Conservation (phyloP, 1,284 basidiomycete species). For the Ustilago vetiveriae region DNA sequence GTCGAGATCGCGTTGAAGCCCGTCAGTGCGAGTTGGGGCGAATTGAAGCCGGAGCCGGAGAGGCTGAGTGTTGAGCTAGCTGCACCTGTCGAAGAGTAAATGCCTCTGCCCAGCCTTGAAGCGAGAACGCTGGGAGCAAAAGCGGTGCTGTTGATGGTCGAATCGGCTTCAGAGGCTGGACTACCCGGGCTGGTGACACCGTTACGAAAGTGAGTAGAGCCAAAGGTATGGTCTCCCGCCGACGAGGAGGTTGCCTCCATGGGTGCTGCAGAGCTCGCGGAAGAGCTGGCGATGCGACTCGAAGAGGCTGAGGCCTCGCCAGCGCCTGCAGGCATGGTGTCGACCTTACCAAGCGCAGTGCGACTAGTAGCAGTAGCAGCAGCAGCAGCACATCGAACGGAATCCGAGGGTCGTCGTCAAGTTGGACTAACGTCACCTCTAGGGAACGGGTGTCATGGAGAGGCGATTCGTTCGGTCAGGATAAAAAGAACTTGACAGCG, state of each 20-base stretch:
- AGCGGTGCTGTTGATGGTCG: constrained; percentile 37
- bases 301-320: constrained; percentile 6
- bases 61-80: constrained; percentile 32
- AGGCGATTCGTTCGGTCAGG: too few species aligned
- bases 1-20: constrained; percentile 62
- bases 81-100: constrained; percentile 30
- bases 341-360: constrained; percentile 2
- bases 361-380: too few species aligned
- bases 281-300: constrained; percentile 3
- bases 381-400: constrained; percentile 13
- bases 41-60: constrained; percentile 33
- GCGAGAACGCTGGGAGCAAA: constrained; percentile 39
- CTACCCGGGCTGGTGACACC: constrained; percentile 35
- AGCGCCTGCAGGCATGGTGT: constrained; percentile 11
- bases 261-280: constrained; percentile 1
- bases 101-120: constrained; percentile 26
- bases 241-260: neutral
- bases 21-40: constrained; percentile 31
- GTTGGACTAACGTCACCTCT: too few species aligned
- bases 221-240: constrained; percentile 7
- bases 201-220: constrained; percentile 21
- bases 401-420: neutral
- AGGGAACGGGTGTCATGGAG: too few species aligned
- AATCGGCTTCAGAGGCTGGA: constrained; percentile 39
- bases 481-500: too few species aligned